Conservation (phyloP, 495 filamentous ascomycete genomes). For the Podospora conica region DNA sequence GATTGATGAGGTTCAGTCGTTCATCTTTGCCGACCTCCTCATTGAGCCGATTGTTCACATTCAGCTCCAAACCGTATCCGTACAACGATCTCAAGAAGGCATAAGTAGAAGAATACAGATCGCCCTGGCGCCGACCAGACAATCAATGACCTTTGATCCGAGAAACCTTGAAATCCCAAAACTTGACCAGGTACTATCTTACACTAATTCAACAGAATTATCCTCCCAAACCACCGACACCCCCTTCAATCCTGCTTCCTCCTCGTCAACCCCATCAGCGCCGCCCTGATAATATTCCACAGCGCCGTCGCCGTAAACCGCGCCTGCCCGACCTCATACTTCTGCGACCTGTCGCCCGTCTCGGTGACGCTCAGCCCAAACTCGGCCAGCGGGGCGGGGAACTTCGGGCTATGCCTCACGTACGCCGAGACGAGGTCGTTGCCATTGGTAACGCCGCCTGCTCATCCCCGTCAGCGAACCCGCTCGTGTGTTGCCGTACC, state of each 20-base stretch:
- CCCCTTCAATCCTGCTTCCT: conserved; percentile 16
- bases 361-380: conserved; percentile 45
- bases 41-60: too few species aligned
- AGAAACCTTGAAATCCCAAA: neutral
- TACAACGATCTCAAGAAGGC: neutral
- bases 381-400: conserved; percentile 43
- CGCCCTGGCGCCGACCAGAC: too few species aligned
- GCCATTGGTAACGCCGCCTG: conserved; percentile 57
- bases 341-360: conserved; percentile 41
- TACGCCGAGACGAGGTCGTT: conserved; percentile 56
- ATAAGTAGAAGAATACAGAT: neutral
- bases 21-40: neutral
- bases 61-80: neutral
- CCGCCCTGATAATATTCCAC: conserved; percentile 35
- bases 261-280: conserved; percentile 26
- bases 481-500: neutral
- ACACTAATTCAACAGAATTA: neutral
- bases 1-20: neutral
- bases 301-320: conserved; percentile 26
- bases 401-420: conserved; percentile 36
- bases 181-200: neutral
- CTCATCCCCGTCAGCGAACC: neutral
- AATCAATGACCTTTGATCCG: too few species aligned
- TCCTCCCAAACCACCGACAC: neutral
- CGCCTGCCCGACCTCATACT: conserved; percentile 35